Evolutionary conservation across 208 protist species (phyloP), one percentile per base, ranked within the genome.

Genomic region (Trypanosoma lewisi): DNA sequence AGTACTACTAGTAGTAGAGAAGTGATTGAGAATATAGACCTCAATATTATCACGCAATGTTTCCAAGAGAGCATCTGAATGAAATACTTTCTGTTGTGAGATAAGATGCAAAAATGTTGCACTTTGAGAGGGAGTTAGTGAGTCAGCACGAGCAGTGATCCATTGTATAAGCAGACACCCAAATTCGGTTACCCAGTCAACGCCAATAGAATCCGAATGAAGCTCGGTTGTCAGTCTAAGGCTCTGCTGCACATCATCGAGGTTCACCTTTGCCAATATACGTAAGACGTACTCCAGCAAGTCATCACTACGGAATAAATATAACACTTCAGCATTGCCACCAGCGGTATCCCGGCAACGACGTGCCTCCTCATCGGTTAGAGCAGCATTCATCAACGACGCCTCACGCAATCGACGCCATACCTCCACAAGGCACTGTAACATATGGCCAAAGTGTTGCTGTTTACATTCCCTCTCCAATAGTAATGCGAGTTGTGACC

Each of bases 21-120:
- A n/a, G 54, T 56, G 19, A 45, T 44, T 39, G 9, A 52, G 41
- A 41, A 81, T 7, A 25, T 70, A 61, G 0, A 83, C 62, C 19
- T 65, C 37, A 21, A 87, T 70, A 48, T 78, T 83, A 66, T 91
- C 85, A 21, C 75, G 72, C 25, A 91, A 64, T n/a, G 85, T 91
- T n/a, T 62, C 61, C 33, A 91, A 65, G 0, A 83, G 59, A 4
- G 70, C 67, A 30, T 87, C 80, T 19, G 25, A 67, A 42, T 76
- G 76, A 28, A 80, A 48, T 2, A 82, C 37, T 21, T 67, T 60
- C 47, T 91, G 85, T 47, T 87, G 85, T 11, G 67, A 73, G 23
- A 88, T 57, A n/a, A 86, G 71, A 53, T 91, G 85, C 1, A 91
- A 27, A 45, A 79, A 60, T n/a, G 60, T 68, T 34, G 84, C 67